Evolutionary conservation across 2,329 filamentous ascomycete species (phyloP).

Genomic region (Chrysoporthe cubensis): DNA sequence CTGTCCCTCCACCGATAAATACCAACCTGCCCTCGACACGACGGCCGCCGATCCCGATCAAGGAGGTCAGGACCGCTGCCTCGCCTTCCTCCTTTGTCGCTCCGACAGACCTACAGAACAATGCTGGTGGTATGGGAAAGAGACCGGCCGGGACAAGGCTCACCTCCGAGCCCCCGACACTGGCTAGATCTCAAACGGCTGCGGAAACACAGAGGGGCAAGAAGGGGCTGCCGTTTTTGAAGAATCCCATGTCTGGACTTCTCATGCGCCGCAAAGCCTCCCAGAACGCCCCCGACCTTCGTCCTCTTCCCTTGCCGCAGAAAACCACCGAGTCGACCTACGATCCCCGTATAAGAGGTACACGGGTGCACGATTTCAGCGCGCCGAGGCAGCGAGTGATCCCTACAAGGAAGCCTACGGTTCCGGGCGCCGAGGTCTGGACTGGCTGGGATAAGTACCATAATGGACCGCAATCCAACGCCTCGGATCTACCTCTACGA

Average conservation of each 20-base stretch:
- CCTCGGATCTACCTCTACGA: slow-evolving; percentile 17
- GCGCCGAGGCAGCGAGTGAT: slow-evolving; percentile 53
- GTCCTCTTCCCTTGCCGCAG: slow-evolving; percentile 45
- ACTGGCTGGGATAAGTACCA: slow-evolving; percentile 20
- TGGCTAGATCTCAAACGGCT: slow-evolving; percentile 34
- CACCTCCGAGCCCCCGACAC: slow-evolving; percentile 42
- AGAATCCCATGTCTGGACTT: slow-evolving; percentile 63
- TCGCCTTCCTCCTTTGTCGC: slow-evolving; percentile 49
- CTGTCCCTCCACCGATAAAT: slow-evolving; percentile 43
- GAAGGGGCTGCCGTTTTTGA: slow-evolving; percentile 61
- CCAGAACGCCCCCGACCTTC: slow-evolving; percentile 51
- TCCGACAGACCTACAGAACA: slow-evolving; percentile 51
- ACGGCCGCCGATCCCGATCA: slow-evolving; percentile 36
- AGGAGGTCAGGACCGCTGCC: slow-evolving; percentile 37
- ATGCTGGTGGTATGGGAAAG: slow-evolving; percentile 41
- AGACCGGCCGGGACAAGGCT: slow-evolving; percentile 48
- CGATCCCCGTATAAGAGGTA: slow-evolving; percentile 68
- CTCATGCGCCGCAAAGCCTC: slow-evolving; percentile 60
- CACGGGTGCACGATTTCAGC: slow-evolving; percentile 68
- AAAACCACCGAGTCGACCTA: slow-evolving; percentile 53
- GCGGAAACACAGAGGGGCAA: slow-evolving; percentile 51
- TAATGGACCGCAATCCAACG: slow-evolving; percentile 7
- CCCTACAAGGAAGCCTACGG: slow-evolving; percentile 24
- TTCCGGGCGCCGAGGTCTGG: slow-evolving; percentile 25
- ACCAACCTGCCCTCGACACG: slow-evolving; percentile 38